Base-by-base conservation (phyloP, 352 stramenopile genomes). In the Pythium brassicae region DNA sequence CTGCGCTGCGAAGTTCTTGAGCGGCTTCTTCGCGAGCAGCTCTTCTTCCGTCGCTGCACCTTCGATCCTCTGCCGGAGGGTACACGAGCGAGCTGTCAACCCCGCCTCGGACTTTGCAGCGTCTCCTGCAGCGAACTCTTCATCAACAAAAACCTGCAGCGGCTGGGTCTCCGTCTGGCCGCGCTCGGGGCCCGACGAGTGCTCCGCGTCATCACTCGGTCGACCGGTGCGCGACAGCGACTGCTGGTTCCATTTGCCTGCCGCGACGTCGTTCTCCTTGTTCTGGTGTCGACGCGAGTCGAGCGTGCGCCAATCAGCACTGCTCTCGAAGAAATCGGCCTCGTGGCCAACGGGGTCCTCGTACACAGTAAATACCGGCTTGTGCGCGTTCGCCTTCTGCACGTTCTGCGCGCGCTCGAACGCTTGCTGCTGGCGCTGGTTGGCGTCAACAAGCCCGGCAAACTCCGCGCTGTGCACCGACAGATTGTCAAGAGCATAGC, bases 331-430 rank as follows among this genome's bases (percentile, higher is more conserved):
- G 46, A 68, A 56, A 75, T 92, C 81, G 43, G 78, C 61, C 55
- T 83, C 67, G 25, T 63, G 62, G 22, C 62, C 70, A 58, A 56
- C 56, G 69, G 75, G 77, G 58, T 92, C 81, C 67, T 92, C 78
- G 57, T 89, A 92, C 49, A 92, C 70, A 52, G 64, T 74, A 86
- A 92, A 92, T 86, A 89, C 81, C 77, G 81, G 81, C 62, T 92
- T 92, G 66, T 89, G 73, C 19, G 75, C 71, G 59, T 87, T 88
- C 10, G 65, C 65, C 61, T 71, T 72, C 50, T 84, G 75, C 46
- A 86, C 71, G 37, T 72, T 75, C 55, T 92, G 63, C 22, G 69
- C 69, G 34, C 82, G 73, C 32, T 63, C 61, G 49, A 74, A 79
- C 22, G 77, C 70, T 61, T 87, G 77, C 51, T 78, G 81, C n/a